Evolutionary conservation across 768 basidiomycete species (phyloP).

Genomic region (Rhodotorula kratochvilovae): DNA sequence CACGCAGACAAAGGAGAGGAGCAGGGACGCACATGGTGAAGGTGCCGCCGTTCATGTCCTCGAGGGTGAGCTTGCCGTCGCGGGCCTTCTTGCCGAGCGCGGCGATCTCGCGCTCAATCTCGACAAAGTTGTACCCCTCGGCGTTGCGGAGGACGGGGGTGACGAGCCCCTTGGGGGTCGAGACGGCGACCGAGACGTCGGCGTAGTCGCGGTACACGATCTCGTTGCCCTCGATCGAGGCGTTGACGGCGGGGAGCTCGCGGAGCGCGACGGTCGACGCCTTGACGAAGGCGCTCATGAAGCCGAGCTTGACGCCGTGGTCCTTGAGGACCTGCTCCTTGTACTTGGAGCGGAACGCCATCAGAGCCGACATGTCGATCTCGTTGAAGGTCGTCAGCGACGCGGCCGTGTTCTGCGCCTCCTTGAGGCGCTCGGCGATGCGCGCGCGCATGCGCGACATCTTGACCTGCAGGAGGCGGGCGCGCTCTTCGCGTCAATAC

Average conservation of each 20-base stretch:
- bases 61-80: slow-evolving; percentile 88
- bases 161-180: slow-evolving; percentile 94
- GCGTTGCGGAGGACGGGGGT: slow-evolving; percentile 91
- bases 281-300: slow-evolving; percentile 94
- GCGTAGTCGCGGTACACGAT: slow-evolving; percentile 90
- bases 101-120: slow-evolving; percentile 90
- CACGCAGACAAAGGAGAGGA: too few species aligned
- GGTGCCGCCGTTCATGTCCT: slow-evolving; percentile 97
- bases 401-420: slow-evolving; percentile 94
- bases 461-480: slow-evolving; percentile 85
- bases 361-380: slow-evolving; percentile 95
- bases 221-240: slow-evolving; percentile 77
- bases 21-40: slow-evolving; percentile 78
- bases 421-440: slow-evolving; percentile 94
- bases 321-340: slow-evolving; percentile 86
- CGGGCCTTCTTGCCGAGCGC: slow-evolving; percentile 85
- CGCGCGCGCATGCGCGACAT: slow-evolving; percentile 98
- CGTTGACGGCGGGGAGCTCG: slow-evolving; percentile 91
- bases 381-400: slow-evolving; percentile 99
- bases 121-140: slow-evolving; percentile 77
- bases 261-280: slow-evolving; percentile 76
- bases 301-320: slow-evolving; percentile 93
- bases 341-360: slow-evolving; percentile 87
- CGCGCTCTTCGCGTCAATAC: too few species aligned
- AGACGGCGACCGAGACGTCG: slow-evolving; percentile 91